These are phyloP conservation scores for Galeopsis tetrahit DNA, from an alignment of 257 asterid genomes.

Conservation along the genomic window DNA sequence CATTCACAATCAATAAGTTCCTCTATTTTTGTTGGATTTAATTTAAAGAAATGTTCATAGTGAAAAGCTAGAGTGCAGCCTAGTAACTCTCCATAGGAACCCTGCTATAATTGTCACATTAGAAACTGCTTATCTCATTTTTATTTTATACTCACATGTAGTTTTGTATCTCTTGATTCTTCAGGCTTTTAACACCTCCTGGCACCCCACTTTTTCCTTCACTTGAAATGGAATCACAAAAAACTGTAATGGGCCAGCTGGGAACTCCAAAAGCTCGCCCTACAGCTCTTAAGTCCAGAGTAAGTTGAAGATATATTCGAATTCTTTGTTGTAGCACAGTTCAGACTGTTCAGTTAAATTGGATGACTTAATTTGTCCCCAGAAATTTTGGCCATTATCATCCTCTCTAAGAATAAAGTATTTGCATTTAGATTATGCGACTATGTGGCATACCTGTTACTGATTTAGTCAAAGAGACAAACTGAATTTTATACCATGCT, in stretches of 20 bases:
- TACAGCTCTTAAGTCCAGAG: constrained; percentile 83
- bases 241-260: constrained; percentile 71
- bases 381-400: background rate
- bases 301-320: constrained; percentile 46
- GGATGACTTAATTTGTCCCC: constrained; percentile 14
- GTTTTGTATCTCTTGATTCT: constrained; percentile 26
- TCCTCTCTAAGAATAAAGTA: constrained; percentile 20
- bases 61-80: constrained; percentile 19
- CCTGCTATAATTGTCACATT: background rate
- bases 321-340: constrained; percentile 16
- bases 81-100: background rate
- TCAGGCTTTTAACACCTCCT: constrained; percentile 99
- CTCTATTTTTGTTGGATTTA: background rate
- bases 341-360: constrained; percentile 16
- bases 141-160: constrained; percentile 19
- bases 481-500: background rate
- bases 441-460: background rate
- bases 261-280: constrained; percentile 91
- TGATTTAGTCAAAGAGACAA: constrained; percentile 6
- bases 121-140: background rate
- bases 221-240: constrained; percentile 89
- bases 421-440: background rate
- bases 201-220: constrained; percentile 99
- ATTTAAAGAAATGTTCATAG: background rate
- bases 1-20: background rate